Conservation (phyloP, 2,329 filamentous ascomycete genomes). For the Colletotrichum sp. region DNA sequence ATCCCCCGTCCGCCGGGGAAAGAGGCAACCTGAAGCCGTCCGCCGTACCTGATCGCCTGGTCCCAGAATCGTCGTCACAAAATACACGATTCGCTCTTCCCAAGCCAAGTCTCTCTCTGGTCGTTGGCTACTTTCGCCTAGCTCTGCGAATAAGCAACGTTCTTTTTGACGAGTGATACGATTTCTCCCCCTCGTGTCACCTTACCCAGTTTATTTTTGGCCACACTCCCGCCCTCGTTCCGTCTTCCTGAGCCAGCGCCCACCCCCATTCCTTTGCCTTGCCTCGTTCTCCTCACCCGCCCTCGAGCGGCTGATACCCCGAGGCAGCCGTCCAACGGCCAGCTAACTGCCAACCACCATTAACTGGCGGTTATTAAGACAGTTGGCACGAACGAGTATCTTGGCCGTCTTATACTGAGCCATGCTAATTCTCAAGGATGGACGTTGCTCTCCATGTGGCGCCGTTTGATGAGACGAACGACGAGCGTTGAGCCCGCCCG, state of each 20-base stretch:
- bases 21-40: neutral
- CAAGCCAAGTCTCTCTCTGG: neutral
- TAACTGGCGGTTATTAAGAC: neutral
- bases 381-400: neutral
- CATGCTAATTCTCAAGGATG: neutral
- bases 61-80: neutral
- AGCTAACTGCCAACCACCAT: neutral
- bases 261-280: neutral
- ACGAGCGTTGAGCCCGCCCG: neutral
- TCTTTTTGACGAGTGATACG: neutral
- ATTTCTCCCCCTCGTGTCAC: neutral
- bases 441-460: neutral
- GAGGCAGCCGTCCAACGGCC: slow-evolving; percentile 1
- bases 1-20: slow-evolving; percentile 8
- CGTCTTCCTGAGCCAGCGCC: neutral
- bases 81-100: neutral
- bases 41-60: neutral
- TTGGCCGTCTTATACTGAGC: neutral
- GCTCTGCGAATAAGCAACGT: neutral
- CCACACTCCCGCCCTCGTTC: neutral
- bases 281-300: neutral
- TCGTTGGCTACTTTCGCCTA: neutral
- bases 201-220: slow-evolving; percentile 4
- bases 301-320: neutral
- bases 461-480: neutral